Conservation (phyloP, 768 basidiomycete genomes). For the Russula compacta region DNA sequence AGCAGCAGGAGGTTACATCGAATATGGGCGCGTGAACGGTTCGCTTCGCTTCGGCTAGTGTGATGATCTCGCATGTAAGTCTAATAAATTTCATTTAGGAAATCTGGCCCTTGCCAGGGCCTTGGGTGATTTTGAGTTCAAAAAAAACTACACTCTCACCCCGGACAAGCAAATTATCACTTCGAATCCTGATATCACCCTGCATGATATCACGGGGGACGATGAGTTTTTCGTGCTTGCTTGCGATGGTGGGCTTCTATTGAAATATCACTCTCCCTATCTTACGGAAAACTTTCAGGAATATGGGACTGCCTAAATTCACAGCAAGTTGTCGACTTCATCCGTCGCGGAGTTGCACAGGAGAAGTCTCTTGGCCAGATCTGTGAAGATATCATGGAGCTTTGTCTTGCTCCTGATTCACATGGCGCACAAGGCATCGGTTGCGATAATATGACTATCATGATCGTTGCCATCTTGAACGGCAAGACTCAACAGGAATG, state of each 20-base stretch:
- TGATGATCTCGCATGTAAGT: not conserved
- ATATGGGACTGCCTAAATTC: slow-evolving; percentile 98
- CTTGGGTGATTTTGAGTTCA: slow-evolving; percentile 97
- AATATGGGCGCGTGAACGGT: slow-evolving; percentile 97
- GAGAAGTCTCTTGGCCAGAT: slow-evolving; percentile 76
- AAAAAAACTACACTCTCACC: slow-evolving; percentile 74
- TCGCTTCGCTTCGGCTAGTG: slow-evolving; percentile 6
- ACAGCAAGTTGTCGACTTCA: slow-evolving; percentile 86
- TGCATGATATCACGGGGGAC: slow-evolving; percentile 73
- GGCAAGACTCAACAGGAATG: slow-evolving; percentile 88
- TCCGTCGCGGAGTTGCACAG: slow-evolving; percentile 72
- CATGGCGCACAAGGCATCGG: slow-evolving; percentile 88
- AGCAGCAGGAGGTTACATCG: slow-evolving; percentile 90
- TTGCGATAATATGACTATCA: slow-evolving; percentile 98
- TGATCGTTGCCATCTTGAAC: slow-evolving; percentile 80
- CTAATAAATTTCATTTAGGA: slow-evolving; percentile 38
- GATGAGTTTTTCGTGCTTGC: slow-evolving; percentile 97
- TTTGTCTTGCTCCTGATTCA: slow-evolving; percentile 90
- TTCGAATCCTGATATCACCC: slow-evolving; percentile 82
- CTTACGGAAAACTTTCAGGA: slow-evolving; percentile 40
- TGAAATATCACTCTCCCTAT: not conserved
- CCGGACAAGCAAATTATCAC: slow-evolving; percentile 95
- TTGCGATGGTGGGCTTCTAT: slow-evolving; percentile 70
- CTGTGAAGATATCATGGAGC: slow-evolving; percentile 81
- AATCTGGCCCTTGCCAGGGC: slow-evolving; percentile 94